A percentile compares a stretch with the other conserved stretches of the same genome.
phyloP scores from a whole-genome alignment of 202 grass and related monocot genomes.

The Musa balbisiana region DNA sequence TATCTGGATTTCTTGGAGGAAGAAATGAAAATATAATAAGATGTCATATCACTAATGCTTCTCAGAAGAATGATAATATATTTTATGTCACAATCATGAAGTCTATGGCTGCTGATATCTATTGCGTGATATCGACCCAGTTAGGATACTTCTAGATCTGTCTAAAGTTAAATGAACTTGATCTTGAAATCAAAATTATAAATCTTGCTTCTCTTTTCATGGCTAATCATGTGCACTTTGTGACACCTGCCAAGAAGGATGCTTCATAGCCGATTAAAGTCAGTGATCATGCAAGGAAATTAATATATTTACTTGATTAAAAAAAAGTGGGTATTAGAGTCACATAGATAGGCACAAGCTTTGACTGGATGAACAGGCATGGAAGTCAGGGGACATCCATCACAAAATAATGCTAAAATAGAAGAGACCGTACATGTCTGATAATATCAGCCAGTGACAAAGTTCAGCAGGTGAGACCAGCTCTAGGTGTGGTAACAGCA shows the following conservation, averaged over 20 bases:
- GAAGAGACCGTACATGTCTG: conserved; percentile 60
- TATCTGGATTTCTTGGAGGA: too few relatives aligned
- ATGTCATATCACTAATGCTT: background rate
- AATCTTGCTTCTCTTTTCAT: background rate
- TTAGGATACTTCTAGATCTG: background rate
- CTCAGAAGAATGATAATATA: background rate
- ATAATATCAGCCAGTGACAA: conserved; percentile 85
- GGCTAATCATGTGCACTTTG: background rate
- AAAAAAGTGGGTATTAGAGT: background rate
- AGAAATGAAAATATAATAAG: too few relatives aligned
- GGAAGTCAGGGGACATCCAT: background rate
- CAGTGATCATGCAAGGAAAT: background rate
- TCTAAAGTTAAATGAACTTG: background rate
- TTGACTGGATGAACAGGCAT: background rate
- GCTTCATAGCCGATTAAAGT: background rate
- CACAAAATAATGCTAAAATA: background rate
- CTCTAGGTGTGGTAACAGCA: conserved; percentile 59
- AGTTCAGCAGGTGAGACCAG: conserved; percentile 59
- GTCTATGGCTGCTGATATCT: background rate
- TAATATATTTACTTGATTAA: too few relatives aligned
- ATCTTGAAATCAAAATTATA: background rate
- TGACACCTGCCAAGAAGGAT: background rate
- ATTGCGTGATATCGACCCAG: background rate
- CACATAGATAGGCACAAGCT: background rate
- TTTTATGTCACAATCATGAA: background rate